A percentile compares a stretch with the other conserved stretches of the same genome.
These are phyloP conservation scores for Pseudomonodictys pantanalensis DNA, from an alignment of 495 filamentous ascomycete species.

Conservation along the genomic window DNA sequence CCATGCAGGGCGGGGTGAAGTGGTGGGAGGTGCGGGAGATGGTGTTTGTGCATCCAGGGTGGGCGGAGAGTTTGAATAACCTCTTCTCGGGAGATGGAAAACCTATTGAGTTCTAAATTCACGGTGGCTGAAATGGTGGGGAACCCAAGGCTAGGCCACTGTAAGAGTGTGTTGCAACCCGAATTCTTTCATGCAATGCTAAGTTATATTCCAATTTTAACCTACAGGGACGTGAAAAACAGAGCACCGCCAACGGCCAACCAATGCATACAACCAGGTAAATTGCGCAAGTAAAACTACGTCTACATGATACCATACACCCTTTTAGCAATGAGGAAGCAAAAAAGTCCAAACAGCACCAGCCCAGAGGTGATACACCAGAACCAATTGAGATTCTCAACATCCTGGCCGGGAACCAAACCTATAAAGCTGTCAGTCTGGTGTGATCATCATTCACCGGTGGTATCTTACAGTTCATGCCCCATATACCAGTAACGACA, in stretches of 20 bases:
- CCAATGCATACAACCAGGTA: too few species aligned
- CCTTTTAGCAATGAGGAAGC: conserved; percentile 80
- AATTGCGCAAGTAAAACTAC: too few species aligned
- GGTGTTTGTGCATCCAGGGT: conserved; percentile 51
- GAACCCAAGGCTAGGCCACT: too few species aligned
- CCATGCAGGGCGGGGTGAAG: conserved; percentile 48
- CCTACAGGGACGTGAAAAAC: too few species aligned
- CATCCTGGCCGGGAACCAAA: conserved; percentile 83
- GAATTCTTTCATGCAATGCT: too few species aligned
- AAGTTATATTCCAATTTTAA: too few species aligned
- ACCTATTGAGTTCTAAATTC: too few species aligned
- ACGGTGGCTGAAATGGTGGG: too few species aligned
- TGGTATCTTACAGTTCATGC: conserved; percentile 66
- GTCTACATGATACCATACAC: conserved; percentile 65
- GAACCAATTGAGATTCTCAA: conserved; percentile 62
- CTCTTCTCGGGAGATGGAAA: too few species aligned
- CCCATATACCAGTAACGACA: conserved; percentile 97
- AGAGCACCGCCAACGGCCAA: too few species aligned
- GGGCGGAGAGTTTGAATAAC: conserved; percentile 54
- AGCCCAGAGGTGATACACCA: conserved; percentile 72
- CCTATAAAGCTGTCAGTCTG: not conserved
- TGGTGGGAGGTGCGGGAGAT: conserved; percentile 46
- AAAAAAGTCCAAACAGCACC: conserved; percentile 70
- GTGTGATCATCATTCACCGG: not conserved
- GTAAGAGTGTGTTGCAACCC: too few species aligned